These are phyloP conservation scores for Bretschneidera sinensis DNA, from an alignment of 345 rosid genomes.

Conservation along the genomic window DNA sequence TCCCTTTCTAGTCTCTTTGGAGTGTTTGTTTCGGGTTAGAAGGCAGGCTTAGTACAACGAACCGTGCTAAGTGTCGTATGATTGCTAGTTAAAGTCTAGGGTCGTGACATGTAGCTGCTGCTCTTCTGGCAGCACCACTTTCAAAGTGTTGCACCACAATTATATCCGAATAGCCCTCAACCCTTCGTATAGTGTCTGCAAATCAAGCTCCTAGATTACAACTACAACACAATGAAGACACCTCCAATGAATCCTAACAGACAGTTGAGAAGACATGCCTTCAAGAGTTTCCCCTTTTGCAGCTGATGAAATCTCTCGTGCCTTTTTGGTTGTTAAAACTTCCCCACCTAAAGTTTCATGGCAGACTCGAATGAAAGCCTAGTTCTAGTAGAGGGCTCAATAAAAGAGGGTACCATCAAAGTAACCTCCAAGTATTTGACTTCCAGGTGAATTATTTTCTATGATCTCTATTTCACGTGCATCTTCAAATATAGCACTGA, in stretches of 20 bases:
- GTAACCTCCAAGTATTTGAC: slow-evolving; percentile 57
- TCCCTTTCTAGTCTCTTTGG: too few species aligned
- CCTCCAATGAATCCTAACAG: neutral
- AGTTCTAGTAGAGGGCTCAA: too few species aligned
- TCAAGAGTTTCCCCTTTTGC: slow-evolving; percentile 81
- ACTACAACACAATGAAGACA: slow-evolving; percentile 2
- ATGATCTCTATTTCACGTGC: slow-evolving; percentile 60
- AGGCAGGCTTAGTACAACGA: too few species aligned
- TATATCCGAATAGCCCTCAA: slow-evolving; percentile 63
- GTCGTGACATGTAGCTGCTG: too few species aligned
- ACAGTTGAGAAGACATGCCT: too few species aligned
- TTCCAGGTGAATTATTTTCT: slow-evolving; percentile 46
- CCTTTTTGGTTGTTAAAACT: slow-evolving; percentile 73
- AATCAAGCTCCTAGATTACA: slow-evolving; percentile 15
- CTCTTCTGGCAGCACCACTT: too few species aligned
- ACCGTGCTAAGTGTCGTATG: too few species aligned
- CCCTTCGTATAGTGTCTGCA: slow-evolving; percentile 65
- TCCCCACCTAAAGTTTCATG: too few species aligned
- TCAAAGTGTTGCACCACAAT: too few species aligned
- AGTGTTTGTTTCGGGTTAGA: too few species aligned
- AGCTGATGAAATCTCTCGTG: slow-evolving; percentile 66
- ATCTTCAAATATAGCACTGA: slow-evolving; percentile 50
- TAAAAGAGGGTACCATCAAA: slow-evolving; percentile 68
- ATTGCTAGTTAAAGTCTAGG: too few species aligned
- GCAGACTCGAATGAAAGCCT: too few species aligned